Base-by-base conservation (phyloP, 176 grass and related monocot species). In the Stipa capillata region DNA sequence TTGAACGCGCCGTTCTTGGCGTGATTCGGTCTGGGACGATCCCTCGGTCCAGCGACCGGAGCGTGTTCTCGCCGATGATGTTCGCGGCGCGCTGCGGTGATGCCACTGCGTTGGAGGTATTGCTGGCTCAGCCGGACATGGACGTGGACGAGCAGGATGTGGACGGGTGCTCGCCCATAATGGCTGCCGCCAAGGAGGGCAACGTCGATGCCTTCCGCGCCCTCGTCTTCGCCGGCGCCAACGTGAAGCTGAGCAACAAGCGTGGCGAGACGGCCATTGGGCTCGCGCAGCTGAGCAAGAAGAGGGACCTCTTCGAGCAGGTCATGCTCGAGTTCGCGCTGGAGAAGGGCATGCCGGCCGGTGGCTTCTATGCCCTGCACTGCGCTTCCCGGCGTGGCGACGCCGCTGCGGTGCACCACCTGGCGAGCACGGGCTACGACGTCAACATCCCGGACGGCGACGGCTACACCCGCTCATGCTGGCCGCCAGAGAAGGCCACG, bases 271-370 rank as follows among this genome's bases (percentile, higher is more conserved):
- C 88, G 7, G 84, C 88, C 0, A 67, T 99, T 0, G 82, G 41
- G n/a, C 43, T 95, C 27, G 89, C 85, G 13, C 92, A 89, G 79
- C 85, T 62, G 62, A 99, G 91, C 87, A 89, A 89, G 82, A 91
- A 93, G 64, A 60, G 88, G 49, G 96, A 99, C 42, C 73, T 93
- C 14, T 99, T 99, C 66, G 96, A 99, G 88, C 96, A 91, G 87
- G 88, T 91, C 59, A 93, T 99, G 96, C 90, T 99, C 16, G 88
- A 99, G 45, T 89, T 95, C 69, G 88, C 86, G 8, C 83, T 99
- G 60, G 96, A 99, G 89, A 94, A 91, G n/a, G 96, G 96, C 68
- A 75, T 74, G 47, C 83, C 92, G 5, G 88, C 67, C 4, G 67
- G 90, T 2, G 88, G 84, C 0, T 95, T 95, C 89, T 91, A 91